A percentile compares a stretch with the other conserved stretches of the same genome.
Evolutionary conservation across 768 basidiomycete species (phyloP).

Genomic region (Termitomyces sp.): DNA sequence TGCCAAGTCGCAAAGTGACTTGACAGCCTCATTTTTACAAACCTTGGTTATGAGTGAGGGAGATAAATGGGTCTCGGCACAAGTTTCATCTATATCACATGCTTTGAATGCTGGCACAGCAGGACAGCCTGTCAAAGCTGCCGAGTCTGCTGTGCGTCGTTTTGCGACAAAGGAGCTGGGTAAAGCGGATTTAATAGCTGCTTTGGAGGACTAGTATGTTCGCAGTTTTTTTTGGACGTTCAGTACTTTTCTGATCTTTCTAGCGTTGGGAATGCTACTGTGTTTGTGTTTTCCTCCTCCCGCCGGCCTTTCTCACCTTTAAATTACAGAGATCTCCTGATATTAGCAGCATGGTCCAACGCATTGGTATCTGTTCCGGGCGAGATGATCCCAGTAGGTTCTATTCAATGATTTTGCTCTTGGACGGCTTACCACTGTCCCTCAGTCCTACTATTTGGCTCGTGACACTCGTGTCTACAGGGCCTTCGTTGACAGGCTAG

Average conservation of each 20-base stretch:
- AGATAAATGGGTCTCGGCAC: slow-evolving; percentile 78
- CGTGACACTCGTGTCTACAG: slow-evolving; percentile 84
- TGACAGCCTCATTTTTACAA: slow-evolving; percentile 91
- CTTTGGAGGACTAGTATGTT: slow-evolving; percentile 86
- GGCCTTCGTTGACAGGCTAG: slow-evolving; percentile 50
- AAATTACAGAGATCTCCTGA: slow-evolving; percentile 52
- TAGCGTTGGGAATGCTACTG: slow-evolving; percentile 85
- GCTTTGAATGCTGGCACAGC: slow-evolving; percentile 63
- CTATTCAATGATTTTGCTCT: background rate
- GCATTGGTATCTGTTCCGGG: slow-evolving; percentile 52
- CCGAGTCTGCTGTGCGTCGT: slow-evolving; percentile 69
- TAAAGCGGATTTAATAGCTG: slow-evolving; percentile 70
- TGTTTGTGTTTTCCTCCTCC: slow-evolving; percentile 21
- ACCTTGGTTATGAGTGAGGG: slow-evolving; percentile 97
- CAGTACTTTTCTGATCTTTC: background rate
- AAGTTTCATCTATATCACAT: slow-evolving; percentile 61
- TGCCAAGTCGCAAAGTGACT: slow-evolving; percentile 70
- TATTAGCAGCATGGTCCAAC: slow-evolving; percentile 78
- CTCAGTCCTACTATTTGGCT: slow-evolving; percentile 86
- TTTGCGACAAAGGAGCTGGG: slow-evolving; percentile 87
- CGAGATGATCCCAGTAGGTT: slow-evolving; percentile 66
- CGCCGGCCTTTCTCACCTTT: background rate
- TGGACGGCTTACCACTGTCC: background rate
- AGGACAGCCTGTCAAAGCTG: slow-evolving; percentile 71
- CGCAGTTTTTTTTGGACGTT: background rate